Conservation (phyloP, 148 eudicot species). For the Vaccinium vitisidaea region DNA sequence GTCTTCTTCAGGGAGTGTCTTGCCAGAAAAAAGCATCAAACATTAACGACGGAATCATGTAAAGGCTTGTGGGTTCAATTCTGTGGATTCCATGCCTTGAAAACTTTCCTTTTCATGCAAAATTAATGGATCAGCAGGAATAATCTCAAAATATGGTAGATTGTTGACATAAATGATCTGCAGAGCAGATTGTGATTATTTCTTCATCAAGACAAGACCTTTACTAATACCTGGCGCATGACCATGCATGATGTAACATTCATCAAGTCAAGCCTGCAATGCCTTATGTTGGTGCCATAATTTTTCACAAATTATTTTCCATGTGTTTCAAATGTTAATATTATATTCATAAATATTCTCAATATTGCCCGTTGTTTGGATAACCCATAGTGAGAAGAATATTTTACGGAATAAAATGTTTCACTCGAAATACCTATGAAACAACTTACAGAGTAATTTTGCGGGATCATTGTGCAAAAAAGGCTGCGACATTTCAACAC, state of each 20-base stretch:
- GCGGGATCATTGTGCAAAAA: background rate
- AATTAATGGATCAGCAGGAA: background rate
- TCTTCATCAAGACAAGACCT: background rate
- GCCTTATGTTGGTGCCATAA: background rate
- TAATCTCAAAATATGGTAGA: background rate
- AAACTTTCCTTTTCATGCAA: background rate
- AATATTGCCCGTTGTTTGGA: background rate
- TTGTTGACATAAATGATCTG: background rate
- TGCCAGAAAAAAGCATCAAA: background rate
- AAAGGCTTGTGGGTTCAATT: conserved; percentile 1
- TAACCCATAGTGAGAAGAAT: background rate
- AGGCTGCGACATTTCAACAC: background rate
- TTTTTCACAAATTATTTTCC: background rate
- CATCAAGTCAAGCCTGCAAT: background rate
- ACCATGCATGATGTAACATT: background rate
- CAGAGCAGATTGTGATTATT: background rate
- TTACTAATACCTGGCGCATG: background rate
- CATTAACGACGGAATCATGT: background rate
- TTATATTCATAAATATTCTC: background rate
- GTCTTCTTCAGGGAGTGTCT: background rate
- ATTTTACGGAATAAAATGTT: background rate
- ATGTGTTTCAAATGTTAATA: background rate
- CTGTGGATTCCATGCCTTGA: background rate
- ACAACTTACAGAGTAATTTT: no score
- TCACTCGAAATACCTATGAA: background rate